phyloP scores from a whole-genome alignment of 2,329 filamentous ascomycete species.

The Grosmannia serpens region DNA sequence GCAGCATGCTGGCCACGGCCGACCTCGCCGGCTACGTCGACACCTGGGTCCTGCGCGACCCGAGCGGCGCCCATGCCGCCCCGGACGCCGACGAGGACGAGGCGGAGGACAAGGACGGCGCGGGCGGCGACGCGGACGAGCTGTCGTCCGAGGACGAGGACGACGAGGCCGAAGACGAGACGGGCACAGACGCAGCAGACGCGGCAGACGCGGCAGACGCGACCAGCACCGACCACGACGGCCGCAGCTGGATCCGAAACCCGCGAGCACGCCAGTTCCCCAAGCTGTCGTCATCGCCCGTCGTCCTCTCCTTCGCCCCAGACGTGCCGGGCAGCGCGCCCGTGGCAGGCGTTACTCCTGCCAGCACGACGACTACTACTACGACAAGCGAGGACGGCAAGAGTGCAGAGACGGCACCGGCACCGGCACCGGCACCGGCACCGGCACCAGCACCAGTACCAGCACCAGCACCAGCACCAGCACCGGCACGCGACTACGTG shows the following conservation, averaged over 20 bases:
- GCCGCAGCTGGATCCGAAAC: slow-evolving; percentile 58
- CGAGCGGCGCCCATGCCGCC: slow-evolving; percentile 12
- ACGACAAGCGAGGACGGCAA: too few species aligned
- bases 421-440: slow-evolving; percentile 7
- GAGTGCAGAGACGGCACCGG: too few species aligned
- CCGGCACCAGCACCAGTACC: slow-evolving; percentile 7
- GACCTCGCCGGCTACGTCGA: slow-evolving; percentile 82
- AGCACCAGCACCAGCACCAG: slow-evolving; percentile 10
- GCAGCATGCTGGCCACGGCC: slow-evolving; percentile 63
- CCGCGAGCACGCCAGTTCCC: slow-evolving; percentile 59
- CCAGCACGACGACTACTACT: too few species aligned
- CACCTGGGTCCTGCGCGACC: slow-evolving; percentile 63
- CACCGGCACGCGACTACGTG: slow-evolving; percentile 31
- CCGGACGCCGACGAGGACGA: slow-evolving; percentile 18
- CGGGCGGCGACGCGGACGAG: slow-evolving; percentile 15
- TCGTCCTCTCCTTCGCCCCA: slow-evolving; percentile 56
- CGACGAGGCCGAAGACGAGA: not conserved
- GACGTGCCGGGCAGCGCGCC: slow-evolving; percentile 25
- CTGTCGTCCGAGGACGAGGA: slow-evolving; percentile 18
- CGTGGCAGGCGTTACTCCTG: slow-evolving; percentile 1
- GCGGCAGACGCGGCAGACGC: too few species aligned
- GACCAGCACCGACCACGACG: not conserved
- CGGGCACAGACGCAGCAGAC: too few species aligned
- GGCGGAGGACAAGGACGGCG: slow-evolving; percentile 20
- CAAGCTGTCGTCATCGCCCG: slow-evolving; percentile 52